These are phyloP conservation scores for Paecilomyces niveus DNA, from an alignment of 2,329 filamentous ascomycete genomes.

Conservation along the genomic window DNA sequence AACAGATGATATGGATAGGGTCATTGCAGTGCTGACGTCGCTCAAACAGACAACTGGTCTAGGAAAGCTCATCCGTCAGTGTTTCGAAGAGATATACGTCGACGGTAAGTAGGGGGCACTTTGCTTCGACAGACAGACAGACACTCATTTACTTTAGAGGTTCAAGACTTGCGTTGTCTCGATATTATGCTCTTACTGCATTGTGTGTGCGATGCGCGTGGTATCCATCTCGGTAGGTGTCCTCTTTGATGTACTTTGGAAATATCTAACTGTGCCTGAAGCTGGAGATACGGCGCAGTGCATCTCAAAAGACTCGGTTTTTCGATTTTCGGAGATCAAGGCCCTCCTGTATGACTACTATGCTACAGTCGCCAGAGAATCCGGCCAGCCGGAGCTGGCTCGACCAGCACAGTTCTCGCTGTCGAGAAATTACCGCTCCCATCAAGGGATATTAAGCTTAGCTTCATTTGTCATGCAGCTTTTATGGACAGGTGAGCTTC, in stretches of 20 bases:
- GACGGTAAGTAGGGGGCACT: conserved; percentile 3
- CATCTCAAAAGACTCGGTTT: conserved; percentile 27
- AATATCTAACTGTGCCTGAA: neutral
- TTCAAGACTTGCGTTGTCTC: conserved; percentile 21
- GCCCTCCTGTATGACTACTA: conserved; percentile 22
- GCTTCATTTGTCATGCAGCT: conserved; percentile 24
- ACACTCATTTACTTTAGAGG: conserved; percentile 13
- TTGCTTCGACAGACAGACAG: neutral
- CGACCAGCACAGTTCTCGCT: conserved; percentile 19
- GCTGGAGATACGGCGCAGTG: conserved; percentile 28
- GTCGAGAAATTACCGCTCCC: conserved; percentile 25
- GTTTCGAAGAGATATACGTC: conserved; percentile 15
- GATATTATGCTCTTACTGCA: conserved; percentile 21
- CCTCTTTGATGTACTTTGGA: neutral
- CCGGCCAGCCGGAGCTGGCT: conserved; percentile 6
- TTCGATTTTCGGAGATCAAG: conserved; percentile 26
- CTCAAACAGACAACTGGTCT: conserved; percentile 8
- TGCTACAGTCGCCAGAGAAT: conserved; percentile 5
- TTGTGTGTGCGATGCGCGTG: conserved; percentile 16
- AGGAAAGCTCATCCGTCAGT: conserved; percentile 4
- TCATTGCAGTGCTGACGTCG: conserved; percentile 12
- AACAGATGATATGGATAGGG: conserved; percentile 13
- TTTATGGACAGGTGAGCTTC: conserved; percentile 16
- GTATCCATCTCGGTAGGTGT: conserved; percentile 19
- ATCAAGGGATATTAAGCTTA: conserved; percentile 25